These are phyloP conservation scores for Picea engelmannii DNA, from an alignment of 83 land plant genomes.

Conservation along the genomic window DNA sequence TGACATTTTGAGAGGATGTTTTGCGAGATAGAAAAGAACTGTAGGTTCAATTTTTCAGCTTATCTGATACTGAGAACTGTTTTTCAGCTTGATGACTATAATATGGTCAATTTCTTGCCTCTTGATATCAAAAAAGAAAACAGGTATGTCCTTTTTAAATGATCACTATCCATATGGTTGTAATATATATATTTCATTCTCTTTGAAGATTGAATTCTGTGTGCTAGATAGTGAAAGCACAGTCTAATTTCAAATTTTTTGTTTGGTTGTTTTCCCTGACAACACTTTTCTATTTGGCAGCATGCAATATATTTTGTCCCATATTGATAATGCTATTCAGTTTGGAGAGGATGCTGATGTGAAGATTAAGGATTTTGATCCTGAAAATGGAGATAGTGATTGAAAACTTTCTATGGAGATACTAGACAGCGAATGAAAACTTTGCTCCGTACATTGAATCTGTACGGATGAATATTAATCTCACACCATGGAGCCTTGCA, in stretches of 20 bases:
- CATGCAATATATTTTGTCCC: conserved; percentile 74
- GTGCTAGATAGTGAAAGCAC: background rate
- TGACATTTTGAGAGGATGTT: background rate
- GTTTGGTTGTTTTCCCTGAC: background rate
- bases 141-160: conserved; percentile 48
- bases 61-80: background rate
- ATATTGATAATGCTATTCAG: conserved; percentile 89
- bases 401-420: background rate
- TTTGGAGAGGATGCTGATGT: conserved; percentile 98
- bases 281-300: conserved; percentile 40
- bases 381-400: conserved; percentile 35
- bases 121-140: conserved; percentile 91
- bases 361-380: conserved; percentile 88
- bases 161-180: conserved; percentile 10
- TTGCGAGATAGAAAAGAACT: background rate
- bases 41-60: background rate
- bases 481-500: too few relatives aligned
- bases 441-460: too few relatives aligned
- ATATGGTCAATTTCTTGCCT: conserved; percentile 94
- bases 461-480: too few relatives aligned
- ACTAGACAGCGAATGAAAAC: too few relatives aligned
- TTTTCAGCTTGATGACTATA: conserved; percentile 86
- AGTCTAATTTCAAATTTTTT: too few relatives aligned
- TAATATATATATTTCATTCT: background rate
- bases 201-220: background rate